These are phyloP conservation scores for Manihot esculenta DNA, from an alignment of 441 rosid species.

Conservation along the genomic window DNA sequence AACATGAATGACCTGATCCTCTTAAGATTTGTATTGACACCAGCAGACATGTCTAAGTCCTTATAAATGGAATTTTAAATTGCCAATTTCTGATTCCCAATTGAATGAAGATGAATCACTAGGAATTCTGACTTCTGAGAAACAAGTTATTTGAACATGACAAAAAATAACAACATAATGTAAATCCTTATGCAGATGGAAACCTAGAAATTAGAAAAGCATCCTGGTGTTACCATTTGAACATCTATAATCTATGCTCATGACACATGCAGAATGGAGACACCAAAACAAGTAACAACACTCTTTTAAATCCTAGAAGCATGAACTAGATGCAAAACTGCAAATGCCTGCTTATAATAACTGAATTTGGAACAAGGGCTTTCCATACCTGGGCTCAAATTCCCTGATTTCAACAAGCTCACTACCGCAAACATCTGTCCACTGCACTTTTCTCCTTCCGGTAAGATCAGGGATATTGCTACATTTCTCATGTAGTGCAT, in stretches of 20 bases:
- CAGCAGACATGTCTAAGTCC: neutral
- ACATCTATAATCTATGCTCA: neutral
- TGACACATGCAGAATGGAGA: neutral
- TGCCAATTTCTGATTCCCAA: neutral
- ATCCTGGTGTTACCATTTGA: neutral
- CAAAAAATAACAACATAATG: neutral
- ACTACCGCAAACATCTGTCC: slow-evolving; percentile 87
- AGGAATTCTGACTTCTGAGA: neutral
- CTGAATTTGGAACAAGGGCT: slow-evolving; percentile 10
- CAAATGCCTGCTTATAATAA: neutral
- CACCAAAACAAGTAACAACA: neutral
- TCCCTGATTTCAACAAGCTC: slow-evolving; percentile 88
- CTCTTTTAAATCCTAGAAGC: neutral
- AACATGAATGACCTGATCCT: neutral
- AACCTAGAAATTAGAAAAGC: neutral
- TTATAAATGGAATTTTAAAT: neutral
- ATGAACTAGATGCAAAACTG: slow-evolving; percentile 9
- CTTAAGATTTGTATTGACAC: too few species aligned
- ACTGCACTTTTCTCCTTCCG: slow-evolving; percentile 83
- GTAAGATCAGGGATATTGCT: slow-evolving; percentile 40
- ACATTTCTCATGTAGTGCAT: slow-evolving; percentile 41
- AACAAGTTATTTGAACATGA: neutral
- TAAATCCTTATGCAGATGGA: neutral
- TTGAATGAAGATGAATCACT: neutral
- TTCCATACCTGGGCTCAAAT: slow-evolving; percentile 89